Evolutionary conservation across 192 early-diverging fungal genomes (phyloP), one percentile per base, ranked within the genome.

Genomic region (Coemansia sp.): DNA sequence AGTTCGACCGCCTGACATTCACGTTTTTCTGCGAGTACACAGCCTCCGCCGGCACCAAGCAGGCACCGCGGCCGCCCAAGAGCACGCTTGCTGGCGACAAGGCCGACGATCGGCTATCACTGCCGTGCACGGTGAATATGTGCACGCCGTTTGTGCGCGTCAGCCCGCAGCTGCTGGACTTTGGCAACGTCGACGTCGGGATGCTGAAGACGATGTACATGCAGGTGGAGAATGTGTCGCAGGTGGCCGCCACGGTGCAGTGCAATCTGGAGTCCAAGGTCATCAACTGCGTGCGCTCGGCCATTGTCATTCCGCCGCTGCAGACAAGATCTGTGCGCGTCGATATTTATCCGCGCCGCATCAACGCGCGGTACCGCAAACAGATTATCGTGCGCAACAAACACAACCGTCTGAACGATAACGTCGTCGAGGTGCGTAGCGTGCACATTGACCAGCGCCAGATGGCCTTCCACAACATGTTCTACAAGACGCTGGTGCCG

Each of bases 351-450:
- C 97, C 97, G 4, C 91, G 97, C 13, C 97, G 96, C 74, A 90
- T 97, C n/a, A 99, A 99, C 65, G 92, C 95, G 5, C 94, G 97
- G 42, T 99, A 99, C 73, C 88, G 93, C 54, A 99, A 99, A 70
- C 93, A 99, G 80, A 88, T 99, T 2, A 96, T 95, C 0, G 86
- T 99, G 18, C 91, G 94, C 52, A 99, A 99, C 73, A 75, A 90
- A 43, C 87, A 91, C 56, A 97, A 97, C 69, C 86, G 91, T 12
- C 87, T 91, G 65, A 95, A 98, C 78, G 92, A 95, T 76, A 89
- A 91, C 73, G 91, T 91, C 26, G 89, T 99, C 19, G 92, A 96
- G 61, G 93, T 99, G 19, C 87, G 89, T 53, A 95, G 95, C 54
- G 94, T 88, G 10, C 97, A 99, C 65, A 93, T 99, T 59, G 97